phyloP scores from a whole-genome alignment of 768 basidiomycete species.

The Rhizopogon vulgaris region DNA sequence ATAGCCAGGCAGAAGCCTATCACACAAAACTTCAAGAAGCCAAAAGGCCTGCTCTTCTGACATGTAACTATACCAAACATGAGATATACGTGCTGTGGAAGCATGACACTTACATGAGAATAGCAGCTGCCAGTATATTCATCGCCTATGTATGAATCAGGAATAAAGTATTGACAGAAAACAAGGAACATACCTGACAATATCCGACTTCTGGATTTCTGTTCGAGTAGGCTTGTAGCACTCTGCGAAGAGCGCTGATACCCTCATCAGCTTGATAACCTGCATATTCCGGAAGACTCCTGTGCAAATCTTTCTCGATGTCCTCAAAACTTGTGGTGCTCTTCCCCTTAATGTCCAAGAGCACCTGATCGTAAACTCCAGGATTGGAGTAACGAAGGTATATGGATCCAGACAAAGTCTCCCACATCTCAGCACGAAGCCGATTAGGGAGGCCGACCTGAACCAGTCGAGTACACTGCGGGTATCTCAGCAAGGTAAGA shows the following conservation, averaged over 20 bases:
- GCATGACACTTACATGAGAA: slow-evolving; percentile 62
- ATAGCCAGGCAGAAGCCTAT: slow-evolving; percentile 93
- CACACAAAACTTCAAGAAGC: slow-evolving; percentile 92
- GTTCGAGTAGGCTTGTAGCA: slow-evolving; percentile 93
- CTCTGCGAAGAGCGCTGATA: slow-evolving; percentile 76
- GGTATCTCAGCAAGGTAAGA: slow-evolving; percentile 92
- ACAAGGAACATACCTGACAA: slow-evolving; percentile 59
- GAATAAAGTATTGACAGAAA: neutral
- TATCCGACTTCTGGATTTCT: slow-evolving; percentile 93
- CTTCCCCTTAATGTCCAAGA: slow-evolving; percentile 72
- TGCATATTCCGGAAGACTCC: slow-evolving; percentile 93
- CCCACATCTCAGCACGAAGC: slow-evolving; percentile 97
- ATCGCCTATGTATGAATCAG: slow-evolving; percentile 56
- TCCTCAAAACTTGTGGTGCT: slow-evolving; percentile 91
- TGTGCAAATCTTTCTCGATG: slow-evolving; percentile 96
- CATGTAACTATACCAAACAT: slow-evolving; percentile 70
- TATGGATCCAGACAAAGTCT: slow-evolving; percentile 89
- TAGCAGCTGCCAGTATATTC: slow-evolving; percentile 96
- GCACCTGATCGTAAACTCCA: slow-evolving; percentile 69
- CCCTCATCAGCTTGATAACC: slow-evolving; percentile 92
- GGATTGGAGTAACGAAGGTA: slow-evolving; percentile 86
- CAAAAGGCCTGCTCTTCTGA: slow-evolving; percentile 99
- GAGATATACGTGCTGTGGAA: slow-evolving; percentile 4
- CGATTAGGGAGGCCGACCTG: slow-evolving; percentile 96
- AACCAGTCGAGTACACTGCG: slow-evolving; percentile 93